Conservation (phyloP, 73 alveolate species). For the Blepharisma stoltei region DNA sequence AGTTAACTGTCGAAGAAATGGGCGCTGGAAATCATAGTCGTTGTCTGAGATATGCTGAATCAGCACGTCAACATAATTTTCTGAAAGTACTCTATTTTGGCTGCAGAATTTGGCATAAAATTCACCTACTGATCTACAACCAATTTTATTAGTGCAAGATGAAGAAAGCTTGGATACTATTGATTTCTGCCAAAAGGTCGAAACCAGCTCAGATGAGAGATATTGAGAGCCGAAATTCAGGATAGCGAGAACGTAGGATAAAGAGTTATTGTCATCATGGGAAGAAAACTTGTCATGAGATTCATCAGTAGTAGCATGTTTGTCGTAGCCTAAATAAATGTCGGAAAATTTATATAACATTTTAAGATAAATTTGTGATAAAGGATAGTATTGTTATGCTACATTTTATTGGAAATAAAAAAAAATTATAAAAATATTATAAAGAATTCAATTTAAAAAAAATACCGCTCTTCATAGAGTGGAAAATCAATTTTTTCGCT, state of each 20-base stretch:
- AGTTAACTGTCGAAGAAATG: constrained; percentile 1
- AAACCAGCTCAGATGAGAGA: background rate
- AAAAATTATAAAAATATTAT: too few species aligned
- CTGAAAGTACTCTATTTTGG: background rate
- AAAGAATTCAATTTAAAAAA: too few species aligned
- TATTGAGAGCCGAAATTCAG: background rate
- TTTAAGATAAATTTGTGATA: too few species aligned
- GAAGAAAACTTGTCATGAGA: background rate
- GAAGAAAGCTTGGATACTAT: background rate
- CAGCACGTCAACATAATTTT: background rate
- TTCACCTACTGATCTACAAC: background rate
- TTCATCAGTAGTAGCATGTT: background rate
- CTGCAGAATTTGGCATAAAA: background rate
- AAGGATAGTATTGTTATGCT: too few species aligned
- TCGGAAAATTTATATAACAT: background rate
- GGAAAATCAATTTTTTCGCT: too few species aligned
- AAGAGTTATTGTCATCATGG: background rate
- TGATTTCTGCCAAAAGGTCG: background rate
- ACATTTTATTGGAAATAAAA: too few species aligned
- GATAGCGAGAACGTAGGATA: background rate
- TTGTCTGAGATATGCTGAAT: background rate
- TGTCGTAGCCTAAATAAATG: constrained; percentile 17
- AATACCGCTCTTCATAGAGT: background rate
- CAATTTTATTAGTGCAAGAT: background rate
- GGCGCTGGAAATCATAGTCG: background rate